Conservation (phyloP, 192 early-diverging fungal genomes). For the Backusella liffmaniae region DNA sequence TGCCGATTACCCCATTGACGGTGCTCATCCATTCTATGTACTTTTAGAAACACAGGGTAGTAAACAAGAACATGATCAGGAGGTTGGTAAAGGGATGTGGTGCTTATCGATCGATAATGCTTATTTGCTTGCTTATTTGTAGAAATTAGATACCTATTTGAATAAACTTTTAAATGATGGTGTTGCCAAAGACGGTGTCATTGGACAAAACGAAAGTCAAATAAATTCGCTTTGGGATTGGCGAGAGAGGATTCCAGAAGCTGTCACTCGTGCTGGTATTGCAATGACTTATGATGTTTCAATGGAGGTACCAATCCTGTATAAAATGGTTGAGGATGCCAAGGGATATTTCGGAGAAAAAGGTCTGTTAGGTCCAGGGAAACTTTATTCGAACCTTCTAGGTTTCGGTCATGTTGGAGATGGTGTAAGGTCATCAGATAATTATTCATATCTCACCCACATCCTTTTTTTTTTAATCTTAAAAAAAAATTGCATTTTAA, state of each 20-base stretch:
- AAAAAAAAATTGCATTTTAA: neutral
- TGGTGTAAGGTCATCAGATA: slow-evolving; percentile 48
- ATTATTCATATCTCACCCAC: neutral
- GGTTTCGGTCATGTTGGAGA: slow-evolving; percentile 98
- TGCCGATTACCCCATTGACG: slow-evolving; percentile 60
- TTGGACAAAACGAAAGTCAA: slow-evolving; percentile 75
- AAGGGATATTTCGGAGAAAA: slow-evolving; percentile 53
- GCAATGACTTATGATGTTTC: slow-evolving; percentile 95
- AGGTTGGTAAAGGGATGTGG: slow-evolving; percentile 20
- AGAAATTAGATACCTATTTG: slow-evolving; percentile 76
- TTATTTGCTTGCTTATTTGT: neutral
- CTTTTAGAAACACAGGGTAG: slow-evolving; percentile 91
- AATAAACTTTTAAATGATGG: slow-evolving; percentile 69
- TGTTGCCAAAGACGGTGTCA: slow-evolving; percentile 78
- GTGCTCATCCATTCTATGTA: slow-evolving; percentile 78
- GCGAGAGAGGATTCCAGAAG: slow-evolving; percentile 92
- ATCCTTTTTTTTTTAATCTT: neutral
- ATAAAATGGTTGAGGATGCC: slow-evolving; percentile 78
- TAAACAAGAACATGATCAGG: slow-evolving; percentile 89
- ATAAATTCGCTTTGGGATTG: slow-evolving; percentile 78
- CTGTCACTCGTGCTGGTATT: slow-evolving; percentile 77
- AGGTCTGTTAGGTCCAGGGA: slow-evolving; percentile 55
- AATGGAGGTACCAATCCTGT: slow-evolving; percentile 80
- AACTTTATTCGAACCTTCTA: slow-evolving; percentile 63
- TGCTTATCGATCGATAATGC: neutral